A percentile compares a stretch with the other conserved stretches of the same genome.
Conservation (phyloP, 106 monocot genomes). For the Dioscorea alata region DNA sequence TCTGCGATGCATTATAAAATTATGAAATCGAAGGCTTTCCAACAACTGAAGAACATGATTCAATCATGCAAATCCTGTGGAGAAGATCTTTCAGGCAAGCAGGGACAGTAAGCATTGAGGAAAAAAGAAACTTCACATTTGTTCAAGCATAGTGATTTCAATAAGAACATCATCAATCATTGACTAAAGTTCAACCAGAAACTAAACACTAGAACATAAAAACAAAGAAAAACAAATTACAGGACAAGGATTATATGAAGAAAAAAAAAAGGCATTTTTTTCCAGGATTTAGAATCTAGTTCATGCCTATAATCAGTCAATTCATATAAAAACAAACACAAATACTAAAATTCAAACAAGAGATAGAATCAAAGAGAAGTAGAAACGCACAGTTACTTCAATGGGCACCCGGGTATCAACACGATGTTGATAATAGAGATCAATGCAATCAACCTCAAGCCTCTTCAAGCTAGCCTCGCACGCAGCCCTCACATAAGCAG, state of each 20-base stretch:
- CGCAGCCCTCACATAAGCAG: slow-evolving; percentile 45
- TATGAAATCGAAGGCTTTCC: background rate
- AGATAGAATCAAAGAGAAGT: background rate
- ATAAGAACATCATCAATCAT: background rate
- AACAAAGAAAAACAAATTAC: no score
- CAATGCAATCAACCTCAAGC: slow-evolving; percentile 44
- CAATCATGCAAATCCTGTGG: no score
- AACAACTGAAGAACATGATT: no score
- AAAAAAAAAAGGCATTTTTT: no score
- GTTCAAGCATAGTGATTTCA: background rate
- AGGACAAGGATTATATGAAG: no score
- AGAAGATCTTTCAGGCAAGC: background rate
- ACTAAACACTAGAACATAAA: background rate
- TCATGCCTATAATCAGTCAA: no score
- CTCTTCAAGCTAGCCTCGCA: slow-evolving; percentile 47
- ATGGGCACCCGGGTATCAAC: slow-evolving; percentile 39
- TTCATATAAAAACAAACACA: no score
- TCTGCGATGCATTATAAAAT: background rate
- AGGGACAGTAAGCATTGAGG: no score
- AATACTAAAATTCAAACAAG: background rate
- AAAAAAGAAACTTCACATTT: background rate
- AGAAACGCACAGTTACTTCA: background rate
- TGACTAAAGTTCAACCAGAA: background rate
- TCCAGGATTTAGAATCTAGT: no score
- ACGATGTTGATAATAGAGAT: slow-evolving; percentile 61